phyloP scores from a whole-genome alignment of 208 protist species.

The Balamuthia mandrillaris region DNA sequence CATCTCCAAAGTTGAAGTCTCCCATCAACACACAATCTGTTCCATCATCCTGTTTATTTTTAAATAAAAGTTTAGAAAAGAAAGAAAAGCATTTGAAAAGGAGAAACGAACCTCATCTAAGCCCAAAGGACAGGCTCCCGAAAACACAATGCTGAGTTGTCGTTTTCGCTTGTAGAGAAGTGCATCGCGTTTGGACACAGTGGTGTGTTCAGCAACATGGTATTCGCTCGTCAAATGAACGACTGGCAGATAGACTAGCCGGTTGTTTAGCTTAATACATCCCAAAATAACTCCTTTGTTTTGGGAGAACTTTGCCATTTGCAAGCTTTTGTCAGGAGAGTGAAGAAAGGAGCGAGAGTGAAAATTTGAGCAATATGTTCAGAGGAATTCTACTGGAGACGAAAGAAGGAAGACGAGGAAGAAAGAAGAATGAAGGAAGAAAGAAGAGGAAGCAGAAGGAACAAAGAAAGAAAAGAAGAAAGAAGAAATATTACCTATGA shows the following conservation, averaged over 20 bases:
- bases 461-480: background rate
- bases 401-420: too few species aligned
- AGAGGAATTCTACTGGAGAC: background rate
- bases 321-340: background rate
- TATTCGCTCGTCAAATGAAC: background rate
- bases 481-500: background rate
- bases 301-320: background rate
- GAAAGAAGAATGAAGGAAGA: too few species aligned
- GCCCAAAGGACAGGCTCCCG: background rate
- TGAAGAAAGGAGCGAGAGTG: background rate
- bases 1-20: constrained; percentile 21
- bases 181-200: too few species aligned
- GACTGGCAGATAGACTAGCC: background rate
- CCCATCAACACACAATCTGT: background rate
- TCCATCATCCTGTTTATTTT: background rate
- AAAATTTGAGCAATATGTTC: background rate
- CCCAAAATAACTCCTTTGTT: background rate
- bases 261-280: background rate
- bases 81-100: too few species aligned
- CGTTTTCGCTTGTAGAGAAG: background rate
- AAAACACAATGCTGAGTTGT: background rate
- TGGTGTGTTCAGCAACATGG: background rate
- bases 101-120: background rate
- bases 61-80: too few species aligned
- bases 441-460: too few species aligned